These are phyloP conservation scores for Epicoccum sorghinum DNA, from an alignment of 2,329 filamentous ascomycete species.

Conservation along the genomic window DNA sequence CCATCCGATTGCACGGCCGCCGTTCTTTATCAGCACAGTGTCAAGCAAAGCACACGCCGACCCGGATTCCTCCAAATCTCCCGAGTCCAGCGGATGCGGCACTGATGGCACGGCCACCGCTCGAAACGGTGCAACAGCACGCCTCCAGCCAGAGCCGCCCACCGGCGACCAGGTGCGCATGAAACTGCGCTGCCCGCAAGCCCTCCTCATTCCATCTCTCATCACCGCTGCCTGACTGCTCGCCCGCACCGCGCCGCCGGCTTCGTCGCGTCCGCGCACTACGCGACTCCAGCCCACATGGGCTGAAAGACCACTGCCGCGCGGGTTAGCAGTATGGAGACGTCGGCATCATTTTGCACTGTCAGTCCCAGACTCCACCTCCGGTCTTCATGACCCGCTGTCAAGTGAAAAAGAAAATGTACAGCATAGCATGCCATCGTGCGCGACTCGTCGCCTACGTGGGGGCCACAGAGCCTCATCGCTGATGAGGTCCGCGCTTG, in stretches of 20 bases:
- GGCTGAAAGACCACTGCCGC: conserved; percentile 13
- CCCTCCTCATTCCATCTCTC: conserved; percentile 16
- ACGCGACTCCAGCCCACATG: conserved; percentile 13
- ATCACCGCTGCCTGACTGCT: conserved; percentile 13
- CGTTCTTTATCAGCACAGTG: conserved; percentile 23
- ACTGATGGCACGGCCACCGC: conserved; percentile 29
- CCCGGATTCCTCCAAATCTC: conserved; percentile 18
- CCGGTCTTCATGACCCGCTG: background rate
- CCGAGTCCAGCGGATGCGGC: conserved; percentile 28
- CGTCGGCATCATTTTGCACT: conserved; percentile 6
- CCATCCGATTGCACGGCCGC: conserved; percentile 11
- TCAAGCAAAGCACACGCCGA: conserved; percentile 3
- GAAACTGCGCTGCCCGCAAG: conserved; percentile 5
- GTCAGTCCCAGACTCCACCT: background rate
- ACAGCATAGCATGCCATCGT: background rate
- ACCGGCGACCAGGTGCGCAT: background rate
- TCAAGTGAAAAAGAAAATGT: background rate
- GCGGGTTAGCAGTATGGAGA: conserved; percentile 3
- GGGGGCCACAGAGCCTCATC: conserved; percentile 8
- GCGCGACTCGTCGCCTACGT: background rate
- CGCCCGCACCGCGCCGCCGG: conserved; percentile 16
- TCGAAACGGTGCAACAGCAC: conserved; percentile 34
- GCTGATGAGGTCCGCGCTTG: background rate
- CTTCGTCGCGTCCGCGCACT: conserved; percentile 11
- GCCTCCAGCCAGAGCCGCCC: conserved; percentile 10